These are phyloP conservation scores for Kingdonia uniflora DNA, from an alignment of 164 flowering plant genomes.

Conservation along the genomic window DNA sequence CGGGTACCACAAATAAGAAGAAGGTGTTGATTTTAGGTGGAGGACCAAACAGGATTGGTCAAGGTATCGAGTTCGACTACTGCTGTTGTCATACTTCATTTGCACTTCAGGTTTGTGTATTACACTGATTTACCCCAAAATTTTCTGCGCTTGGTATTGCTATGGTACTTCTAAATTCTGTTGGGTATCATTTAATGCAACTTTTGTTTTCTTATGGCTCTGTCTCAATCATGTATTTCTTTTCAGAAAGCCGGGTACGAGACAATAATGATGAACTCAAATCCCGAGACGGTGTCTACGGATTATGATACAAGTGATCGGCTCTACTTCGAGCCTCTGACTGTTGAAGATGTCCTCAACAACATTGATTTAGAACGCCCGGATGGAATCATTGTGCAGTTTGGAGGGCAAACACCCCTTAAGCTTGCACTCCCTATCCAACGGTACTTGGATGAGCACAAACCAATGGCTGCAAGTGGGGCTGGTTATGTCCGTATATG, in stretches of 20 bases:
- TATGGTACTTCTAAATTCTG: not conserved
- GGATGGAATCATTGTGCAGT: constrained; percentile 33
- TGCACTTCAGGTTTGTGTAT: constrained; percentile 75
- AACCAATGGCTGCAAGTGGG: constrained; percentile 9
- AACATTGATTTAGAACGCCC: constrained; percentile 80
- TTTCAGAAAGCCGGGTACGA: constrained; percentile 76
- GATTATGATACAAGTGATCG: constrained; percentile 98
- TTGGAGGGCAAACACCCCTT: constrained; percentile 18
- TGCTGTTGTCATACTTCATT: constrained; percentile 98
- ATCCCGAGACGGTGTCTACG: constrained; percentile 95
- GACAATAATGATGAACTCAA: constrained; percentile 97
- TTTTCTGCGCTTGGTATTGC: too few species aligned
- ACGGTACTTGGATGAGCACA: constrained; percentile 13
- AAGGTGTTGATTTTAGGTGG: constrained; percentile 96
- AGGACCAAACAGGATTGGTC: constrained; percentile 97
- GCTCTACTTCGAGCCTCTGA: constrained; percentile 94
- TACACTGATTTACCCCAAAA: too few species aligned
- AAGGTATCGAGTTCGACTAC: constrained; percentile 97
- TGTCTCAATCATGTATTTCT: not conserved
- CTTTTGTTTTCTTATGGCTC: not conserved
- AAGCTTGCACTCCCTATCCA: constrained; percentile 14
- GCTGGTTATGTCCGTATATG: constrained; percentile 12
- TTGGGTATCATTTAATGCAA: not conserved
- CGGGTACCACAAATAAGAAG: constrained; percentile 70
- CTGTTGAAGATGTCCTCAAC: constrained; percentile 82